Evolutionary conservation across 2,329 filamentous ascomycete species (phyloP).

Genomic region (Exserohilum turcica): DNA sequence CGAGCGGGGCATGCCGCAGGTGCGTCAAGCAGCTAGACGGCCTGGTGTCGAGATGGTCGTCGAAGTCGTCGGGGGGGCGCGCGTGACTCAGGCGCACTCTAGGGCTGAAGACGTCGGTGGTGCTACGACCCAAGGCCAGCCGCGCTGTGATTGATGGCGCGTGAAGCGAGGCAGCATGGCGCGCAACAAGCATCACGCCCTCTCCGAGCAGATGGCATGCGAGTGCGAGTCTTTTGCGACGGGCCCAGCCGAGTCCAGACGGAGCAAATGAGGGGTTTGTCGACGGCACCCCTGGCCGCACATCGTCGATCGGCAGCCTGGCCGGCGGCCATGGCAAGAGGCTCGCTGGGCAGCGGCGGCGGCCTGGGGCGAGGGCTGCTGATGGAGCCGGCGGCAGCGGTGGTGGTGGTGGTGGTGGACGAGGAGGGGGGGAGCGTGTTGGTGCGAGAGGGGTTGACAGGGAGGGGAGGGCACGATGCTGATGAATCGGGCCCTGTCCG

Average conservation of each 20-base stretch:
- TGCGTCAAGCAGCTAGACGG: conserved; percentile 26
- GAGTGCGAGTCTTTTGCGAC: conserved; percentile 20
- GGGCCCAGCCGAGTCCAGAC: conserved; percentile 37
- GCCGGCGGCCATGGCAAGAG: conserved; percentile 14
- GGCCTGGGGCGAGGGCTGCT: neutral
- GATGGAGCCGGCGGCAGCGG: conserved; percentile 20
- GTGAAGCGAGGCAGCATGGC: conserved; percentile 45
- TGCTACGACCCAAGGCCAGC: conserved; percentile 23
- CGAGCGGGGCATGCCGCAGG: conserved; percentile 15
- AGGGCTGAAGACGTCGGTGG: conserved; percentile 22
- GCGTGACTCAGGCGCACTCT: conserved; percentile 39
- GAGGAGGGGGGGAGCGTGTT: too few relatives aligned
- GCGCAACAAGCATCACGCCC: conserved; percentile 41
- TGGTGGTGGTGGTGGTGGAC: too few relatives aligned
- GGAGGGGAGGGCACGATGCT: conserved; percentile 33
- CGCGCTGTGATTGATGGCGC: conserved; percentile 34
- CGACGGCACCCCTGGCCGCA: conserved; percentile 23
- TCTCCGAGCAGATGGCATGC: conserved; percentile 24
- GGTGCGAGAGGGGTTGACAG: conserved; percentile 35
- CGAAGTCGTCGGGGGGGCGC: conserved; percentile 25
- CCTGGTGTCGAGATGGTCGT: conserved; percentile 28
- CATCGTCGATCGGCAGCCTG: conserved; percentile 27
- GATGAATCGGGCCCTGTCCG: conserved; percentile 36
- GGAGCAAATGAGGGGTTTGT: conserved; percentile 34
- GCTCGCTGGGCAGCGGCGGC: neutral